These are phyloP conservation scores for Mortierella polycephala DNA, from an alignment of 371 early-diverging fungal genomes.

Conservation along the genomic window DNA sequence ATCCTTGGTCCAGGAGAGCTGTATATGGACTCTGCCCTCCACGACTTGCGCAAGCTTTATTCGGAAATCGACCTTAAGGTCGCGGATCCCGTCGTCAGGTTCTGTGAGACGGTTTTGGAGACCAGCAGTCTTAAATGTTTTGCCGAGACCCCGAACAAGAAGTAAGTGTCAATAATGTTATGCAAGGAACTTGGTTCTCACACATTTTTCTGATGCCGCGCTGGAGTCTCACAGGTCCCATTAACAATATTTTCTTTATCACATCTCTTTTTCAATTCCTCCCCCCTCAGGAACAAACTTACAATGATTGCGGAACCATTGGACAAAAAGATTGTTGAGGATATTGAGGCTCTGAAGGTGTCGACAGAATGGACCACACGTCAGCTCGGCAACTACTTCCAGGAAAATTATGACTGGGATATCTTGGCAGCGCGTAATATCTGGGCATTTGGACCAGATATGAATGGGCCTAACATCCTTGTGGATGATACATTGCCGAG, in stretches of 20 bases:
- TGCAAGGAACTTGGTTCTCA: neutral
- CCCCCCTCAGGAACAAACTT: neutral
- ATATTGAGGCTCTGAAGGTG: constrained; percentile 86
- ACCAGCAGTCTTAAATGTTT: constrained; percentile 94
- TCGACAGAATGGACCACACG: constrained; percentile 80
- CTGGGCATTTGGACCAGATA: constrained; percentile 98
- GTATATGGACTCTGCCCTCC: constrained; percentile 95
- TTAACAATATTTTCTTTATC: neutral
- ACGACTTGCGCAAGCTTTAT: constrained; percentile 93
- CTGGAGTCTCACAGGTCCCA: neutral
- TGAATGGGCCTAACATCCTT: constrained; percentile 92
- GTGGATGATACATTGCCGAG: constrained; percentile 93
- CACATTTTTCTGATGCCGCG: neutral
- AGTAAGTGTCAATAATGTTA: constrained; percentile 58
- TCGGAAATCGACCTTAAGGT: constrained; percentile 97
- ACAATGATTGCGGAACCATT: constrained; percentile 96
- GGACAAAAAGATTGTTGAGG: constrained; percentile 90
- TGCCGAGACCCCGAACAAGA: constrained; percentile 98
- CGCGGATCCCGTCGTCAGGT: constrained; percentile 95
- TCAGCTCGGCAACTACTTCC: constrained; percentile 81
- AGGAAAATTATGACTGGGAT: constrained; percentile 93
- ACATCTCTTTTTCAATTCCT: neutral
- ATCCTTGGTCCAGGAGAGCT: constrained; percentile 95
- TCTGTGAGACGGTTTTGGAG: constrained; percentile 96
- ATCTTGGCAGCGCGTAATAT: constrained; percentile 90